Evolutionary conservation across 768 basidiomycete genomes (phyloP).

Genomic region (Hypsizygus marmoreus): DNA sequence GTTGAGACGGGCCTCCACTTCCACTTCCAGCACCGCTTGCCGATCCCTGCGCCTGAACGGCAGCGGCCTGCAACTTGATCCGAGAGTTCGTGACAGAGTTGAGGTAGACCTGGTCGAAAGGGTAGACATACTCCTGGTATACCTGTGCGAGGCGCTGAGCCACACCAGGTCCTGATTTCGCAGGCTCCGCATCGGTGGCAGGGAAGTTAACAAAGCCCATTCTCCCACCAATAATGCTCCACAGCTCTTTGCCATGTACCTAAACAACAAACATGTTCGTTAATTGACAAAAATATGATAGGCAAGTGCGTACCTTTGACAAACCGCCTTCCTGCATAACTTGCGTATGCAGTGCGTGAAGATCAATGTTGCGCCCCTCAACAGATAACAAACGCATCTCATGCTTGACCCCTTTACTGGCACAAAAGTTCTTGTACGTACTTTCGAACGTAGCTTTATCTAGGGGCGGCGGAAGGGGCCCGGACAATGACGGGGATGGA

Average conservation of each 20-base stretch:
- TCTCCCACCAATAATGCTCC: slow-evolving; percentile 68
- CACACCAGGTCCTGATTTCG: slow-evolving; percentile 60
- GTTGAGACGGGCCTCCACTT: slow-evolving; percentile 1
- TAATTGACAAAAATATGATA: not conserved
- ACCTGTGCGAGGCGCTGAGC: slow-evolving; percentile 61
- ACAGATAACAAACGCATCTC: slow-evolving; percentile 45
- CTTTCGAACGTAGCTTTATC: slow-evolving; percentile 55
- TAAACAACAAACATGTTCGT: slow-evolving; percentile 30
- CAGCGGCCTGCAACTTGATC: slow-evolving; percentile 23
- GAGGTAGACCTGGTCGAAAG: slow-evolving; percentile 60
- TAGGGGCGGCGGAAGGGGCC: slow-evolving; percentile 37
- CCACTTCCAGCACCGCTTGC: slow-evolving; percentile 3
- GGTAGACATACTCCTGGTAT: slow-evolving; percentile 58
- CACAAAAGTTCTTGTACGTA: slow-evolving; percentile 51
- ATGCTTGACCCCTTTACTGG: slow-evolving; percentile 39
- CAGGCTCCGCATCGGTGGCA: slow-evolving; percentile 58
- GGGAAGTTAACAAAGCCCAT: slow-evolving; percentile 70
- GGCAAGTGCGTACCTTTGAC: slow-evolving; percentile 38
- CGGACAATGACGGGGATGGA: slow-evolving; percentile 7
- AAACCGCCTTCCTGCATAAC: slow-evolving; percentile 63
- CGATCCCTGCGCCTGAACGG: slow-evolving; percentile 10
- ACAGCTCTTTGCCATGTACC: slow-evolving; percentile 58
- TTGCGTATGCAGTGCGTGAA: slow-evolving; percentile 56
- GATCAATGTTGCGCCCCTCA: slow-evolving; percentile 59
- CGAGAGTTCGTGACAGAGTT: slow-evolving; percentile 38